Conservation (phyloP, 2,329 filamentous ascomycete species). For the Trichophyton mentagrophytes region DNA sequence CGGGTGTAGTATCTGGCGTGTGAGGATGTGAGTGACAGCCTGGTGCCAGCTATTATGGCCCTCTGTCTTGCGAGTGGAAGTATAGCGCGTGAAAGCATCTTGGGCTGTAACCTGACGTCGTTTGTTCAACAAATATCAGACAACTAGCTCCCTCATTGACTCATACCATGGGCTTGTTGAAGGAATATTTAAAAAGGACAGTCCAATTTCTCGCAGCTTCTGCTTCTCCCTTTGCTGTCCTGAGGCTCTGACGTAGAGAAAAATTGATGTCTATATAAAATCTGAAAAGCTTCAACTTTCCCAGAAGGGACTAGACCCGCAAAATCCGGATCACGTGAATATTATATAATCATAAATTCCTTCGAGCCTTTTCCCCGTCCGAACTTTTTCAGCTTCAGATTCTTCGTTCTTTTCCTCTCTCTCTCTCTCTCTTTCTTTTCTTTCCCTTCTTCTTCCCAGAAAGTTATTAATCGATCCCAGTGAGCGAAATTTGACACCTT, state of each 20-base stretch:
- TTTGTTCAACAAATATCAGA: not conserved
- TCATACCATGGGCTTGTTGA: not conserved
- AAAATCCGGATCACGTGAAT: not conserved
- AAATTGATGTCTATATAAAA: not conserved
- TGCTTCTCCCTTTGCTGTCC: not conserved
- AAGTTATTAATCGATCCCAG: constrained; percentile 41
- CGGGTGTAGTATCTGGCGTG: constrained; percentile 30
- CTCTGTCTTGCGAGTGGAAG: constrained; percentile 34
- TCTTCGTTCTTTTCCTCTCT: constrained; percentile 10
- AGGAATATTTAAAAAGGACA: not conserved
- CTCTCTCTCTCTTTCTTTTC: constrained; percentile 14
- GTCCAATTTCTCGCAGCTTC: not conserved
- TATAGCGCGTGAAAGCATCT: constrained; percentile 36
- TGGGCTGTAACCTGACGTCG: not conserved
- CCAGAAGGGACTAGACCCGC: not conserved
- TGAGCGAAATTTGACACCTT: constrained; percentile 49
- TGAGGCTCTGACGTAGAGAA: not conserved
- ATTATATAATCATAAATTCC: not conserved
- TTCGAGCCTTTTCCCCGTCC: not conserved
- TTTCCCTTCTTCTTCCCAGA: constrained; percentile 31
- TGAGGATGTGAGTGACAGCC: constrained; percentile 23
- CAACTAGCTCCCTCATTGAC: not conserved
- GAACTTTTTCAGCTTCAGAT: not conserved
- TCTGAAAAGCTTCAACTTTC: not conserved
- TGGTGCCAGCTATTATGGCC: constrained; percentile 25